Conservation (phyloP, 2,329 filamentous ascomycete species). For the Apiospora koreana region DNA sequence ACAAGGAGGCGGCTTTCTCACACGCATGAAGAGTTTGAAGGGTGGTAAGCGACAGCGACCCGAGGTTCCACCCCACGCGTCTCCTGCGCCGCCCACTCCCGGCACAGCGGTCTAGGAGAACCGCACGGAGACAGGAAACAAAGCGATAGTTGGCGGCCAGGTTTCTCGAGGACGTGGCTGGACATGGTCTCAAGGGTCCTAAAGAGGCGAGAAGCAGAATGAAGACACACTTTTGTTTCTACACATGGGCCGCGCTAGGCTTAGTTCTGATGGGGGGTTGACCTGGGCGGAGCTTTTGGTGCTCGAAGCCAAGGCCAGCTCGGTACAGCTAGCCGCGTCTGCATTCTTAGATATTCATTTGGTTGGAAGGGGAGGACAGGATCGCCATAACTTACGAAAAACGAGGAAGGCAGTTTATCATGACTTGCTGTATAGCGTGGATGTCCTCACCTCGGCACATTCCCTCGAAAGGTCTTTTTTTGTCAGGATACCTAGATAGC, state of each 20-base stretch:
- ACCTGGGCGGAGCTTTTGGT: background rate
- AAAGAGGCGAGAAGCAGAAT: constrained; percentile 4
- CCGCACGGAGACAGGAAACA: background rate
- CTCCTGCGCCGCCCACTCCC: background rate
- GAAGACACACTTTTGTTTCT: constrained; percentile 7
- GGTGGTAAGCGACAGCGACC: constrained; percentile 59
- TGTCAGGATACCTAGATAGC: constrained; percentile 7
- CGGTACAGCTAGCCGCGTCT: background rate
- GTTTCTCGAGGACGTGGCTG: constrained; percentile 4
- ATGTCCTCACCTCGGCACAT: background rate
- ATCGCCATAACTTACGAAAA: constrained; percentile 5
- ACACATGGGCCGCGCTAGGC: background rate
- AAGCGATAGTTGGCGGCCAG: background rate
- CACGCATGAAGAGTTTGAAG: constrained; percentile 81
- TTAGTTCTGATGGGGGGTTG: background rate
- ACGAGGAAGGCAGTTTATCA: background rate
- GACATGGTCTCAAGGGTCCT: constrained; percentile 12
- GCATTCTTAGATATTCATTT: constrained; percentile 9
- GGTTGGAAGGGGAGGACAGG: background rate
- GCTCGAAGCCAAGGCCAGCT: background rate
- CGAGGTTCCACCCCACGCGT: constrained; percentile 15
- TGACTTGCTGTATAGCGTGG: background rate
- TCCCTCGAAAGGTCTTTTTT: background rate
- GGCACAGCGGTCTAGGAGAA: constrained; percentile 11
- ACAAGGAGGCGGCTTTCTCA: constrained; percentile 65